Evolutionary conservation across 2,329 filamentous ascomycete species (phyloP).

Genomic region (Cercospora sesami): DNA sequence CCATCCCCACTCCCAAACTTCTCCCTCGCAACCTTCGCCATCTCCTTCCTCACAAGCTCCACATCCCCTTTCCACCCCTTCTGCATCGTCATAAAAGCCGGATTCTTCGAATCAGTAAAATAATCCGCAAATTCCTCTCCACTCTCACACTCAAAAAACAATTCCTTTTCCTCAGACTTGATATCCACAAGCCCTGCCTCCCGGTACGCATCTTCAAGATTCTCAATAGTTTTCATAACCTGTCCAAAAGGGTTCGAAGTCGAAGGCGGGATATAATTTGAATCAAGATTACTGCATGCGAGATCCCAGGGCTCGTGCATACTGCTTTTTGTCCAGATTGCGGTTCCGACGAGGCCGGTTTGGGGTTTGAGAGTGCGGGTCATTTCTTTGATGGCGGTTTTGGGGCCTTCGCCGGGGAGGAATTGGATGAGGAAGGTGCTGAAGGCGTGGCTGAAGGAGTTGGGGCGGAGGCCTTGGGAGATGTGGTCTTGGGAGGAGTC

Average conservation of each 20-base stretch:
- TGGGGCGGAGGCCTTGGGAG: constrained; percentile 1
- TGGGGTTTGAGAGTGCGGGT: background rate
- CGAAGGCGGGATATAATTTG: background rate
- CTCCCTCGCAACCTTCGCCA: constrained; percentile 14
- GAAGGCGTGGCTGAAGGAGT: constrained; percentile 12
- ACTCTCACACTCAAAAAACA: constrained; percentile 10
- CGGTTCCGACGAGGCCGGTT: constrained; percentile 1
- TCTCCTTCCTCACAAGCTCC: constrained; percentile 14
- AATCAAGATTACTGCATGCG: constrained; percentile 15
- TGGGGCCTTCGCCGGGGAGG: background rate
- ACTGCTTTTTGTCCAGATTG: constrained; percentile 2
- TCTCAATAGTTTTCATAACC: background rate
- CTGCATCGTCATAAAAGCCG: constrained; percentile 12
- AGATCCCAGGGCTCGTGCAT: constrained; percentile 10
- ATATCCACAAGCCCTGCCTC: constrained; percentile 16
- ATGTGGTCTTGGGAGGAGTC: constrained; percentile 16
- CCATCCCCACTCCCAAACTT: constrained; percentile 7
- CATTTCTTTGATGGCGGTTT: background rate
- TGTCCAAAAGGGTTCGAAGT: background rate
- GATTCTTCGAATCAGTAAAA: constrained; percentile 15
- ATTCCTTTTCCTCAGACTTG: constrained; percentile 1
- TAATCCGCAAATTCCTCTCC: constrained; percentile 19
- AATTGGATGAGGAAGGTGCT: constrained; percentile 19
- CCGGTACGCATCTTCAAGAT: constrained; percentile 13
- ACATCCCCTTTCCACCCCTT: constrained; percentile 13